Percentiles rank a stretch among this genome's conserved stretches.
phyloP scores from a whole-genome alignment of 108 stramenopile species.

The Aurantiochytrium sp. region DNA sequence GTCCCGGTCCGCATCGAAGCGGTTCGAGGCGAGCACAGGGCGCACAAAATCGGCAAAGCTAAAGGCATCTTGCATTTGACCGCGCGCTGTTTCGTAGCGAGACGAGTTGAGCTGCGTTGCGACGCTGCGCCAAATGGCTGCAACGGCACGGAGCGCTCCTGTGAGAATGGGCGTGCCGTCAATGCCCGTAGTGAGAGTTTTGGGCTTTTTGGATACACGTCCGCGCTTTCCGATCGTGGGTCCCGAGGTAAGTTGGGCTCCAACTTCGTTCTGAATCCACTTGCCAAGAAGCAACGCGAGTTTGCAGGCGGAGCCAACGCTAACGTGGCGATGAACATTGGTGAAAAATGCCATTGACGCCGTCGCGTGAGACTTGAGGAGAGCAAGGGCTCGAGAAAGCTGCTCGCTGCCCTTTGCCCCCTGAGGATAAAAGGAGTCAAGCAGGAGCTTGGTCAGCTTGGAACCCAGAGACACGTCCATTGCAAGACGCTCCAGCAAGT shows the following conservation, averaged over 20 bases:
- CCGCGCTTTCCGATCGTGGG: not conserved
- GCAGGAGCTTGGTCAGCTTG: conserved; percentile 62
- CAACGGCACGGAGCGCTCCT: not conserved
- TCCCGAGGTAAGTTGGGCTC: too few species aligned
- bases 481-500: conserved; percentile 69
- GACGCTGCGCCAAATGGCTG: not conserved
- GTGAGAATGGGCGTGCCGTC: not conserved
- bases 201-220: not conserved
- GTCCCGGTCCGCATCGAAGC: not conserved
- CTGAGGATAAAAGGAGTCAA: conserved; percentile 81
- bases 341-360: conserved; percentile 76
- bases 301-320: conserved; percentile 64
- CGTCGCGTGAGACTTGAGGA: conserved; percentile 58
- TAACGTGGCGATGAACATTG: conserved; percentile 57
- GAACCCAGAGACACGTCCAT: conserved; percentile 45
- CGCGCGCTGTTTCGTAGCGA: not conserved
- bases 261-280: conserved; percentile 41
- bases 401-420: conserved; percentile 64
- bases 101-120: not conserved
- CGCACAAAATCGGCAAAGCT: not conserved
- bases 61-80: not conserved
- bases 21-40: not conserved
- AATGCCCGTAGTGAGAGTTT: not conserved
- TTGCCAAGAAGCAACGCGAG: conserved; percentile 68
- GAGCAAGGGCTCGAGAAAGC: conserved; percentile 62